Base-by-base conservation (phyloP, 805 yeast genomes). In the Saccharomycopsis fodiens region DNA sequence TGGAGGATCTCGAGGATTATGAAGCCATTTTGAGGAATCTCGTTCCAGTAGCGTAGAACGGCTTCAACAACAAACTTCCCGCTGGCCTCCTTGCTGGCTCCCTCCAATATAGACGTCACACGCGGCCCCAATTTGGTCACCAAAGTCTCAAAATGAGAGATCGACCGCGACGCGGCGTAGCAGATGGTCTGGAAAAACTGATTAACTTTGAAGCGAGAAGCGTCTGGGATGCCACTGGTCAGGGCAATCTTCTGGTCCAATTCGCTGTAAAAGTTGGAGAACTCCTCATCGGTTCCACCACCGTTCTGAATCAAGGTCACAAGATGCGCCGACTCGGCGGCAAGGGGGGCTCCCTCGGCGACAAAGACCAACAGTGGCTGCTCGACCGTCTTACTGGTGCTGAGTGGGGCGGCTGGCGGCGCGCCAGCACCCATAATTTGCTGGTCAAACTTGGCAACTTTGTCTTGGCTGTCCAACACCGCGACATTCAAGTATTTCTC, bases 101-200 rank as follows among this genome's bases (percentile, higher is more conserved):
- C 39, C 12, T 43, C 43, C 3, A 62, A 39, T 15, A 61, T 53
- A 32, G 55, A 54, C 12, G 41, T 46, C 25, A 47, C 30, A 19
- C 47, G 22, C 6, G 35, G 30, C 5, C n/a, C 55, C 4, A 71
- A 57, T 35, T 68, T 69, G 29, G 60, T 63, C 38, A 79, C 66
- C 64, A 75, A 76, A 35, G 74, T 76, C 50, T 74, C 76, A 32
- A 82, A 79, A 56, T 83, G 88, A 0, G 91, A 85, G 36, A 89
- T 72, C 0, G 97, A 89, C 59, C 97, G 74, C 39, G 87, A 82
- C 12, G 97, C 97, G 47, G 87, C 80, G 54, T 80, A 80, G 39
- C 91, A 83, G 42, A 86, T 71, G 0, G 82, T 70, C 57, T 85
- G 91, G 55, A 82, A 71, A 12, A 87, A 62, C 13, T 85, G 64